Conservation (phyloP, 2,329 filamentous ascomycete genomes). For the Penicillium sp. region DNA sequence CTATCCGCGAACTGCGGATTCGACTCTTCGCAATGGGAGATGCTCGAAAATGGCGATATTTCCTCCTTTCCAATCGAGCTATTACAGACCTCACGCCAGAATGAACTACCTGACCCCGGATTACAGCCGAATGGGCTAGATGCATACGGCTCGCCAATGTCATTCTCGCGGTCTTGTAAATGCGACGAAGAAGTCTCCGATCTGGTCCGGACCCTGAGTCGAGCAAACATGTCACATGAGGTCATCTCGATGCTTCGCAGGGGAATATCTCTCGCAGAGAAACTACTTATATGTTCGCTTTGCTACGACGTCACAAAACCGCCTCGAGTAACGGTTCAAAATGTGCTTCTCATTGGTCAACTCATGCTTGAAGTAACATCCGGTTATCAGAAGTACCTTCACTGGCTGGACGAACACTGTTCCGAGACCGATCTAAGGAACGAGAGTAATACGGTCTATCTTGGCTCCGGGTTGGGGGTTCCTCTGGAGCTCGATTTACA, state of each 20-base stretch:
- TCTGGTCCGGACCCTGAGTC: conserved; percentile 18
- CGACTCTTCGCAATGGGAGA: conserved; percentile 17
- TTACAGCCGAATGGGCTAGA: conserved; percentile 3
- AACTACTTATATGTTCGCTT: conserved; percentile 23
- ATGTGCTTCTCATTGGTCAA: conserved; percentile 29
- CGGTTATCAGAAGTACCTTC: conserved; percentile 26
- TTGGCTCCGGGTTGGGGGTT: conserved; percentile 12
- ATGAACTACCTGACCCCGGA: neutral
- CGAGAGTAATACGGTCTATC: conserved; percentile 10
- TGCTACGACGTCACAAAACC: conserved; percentile 32
- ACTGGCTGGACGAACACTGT: conserved; percentile 25
- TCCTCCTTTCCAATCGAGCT: conserved; percentile 18
- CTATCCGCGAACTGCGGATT: conserved; percentile 21
- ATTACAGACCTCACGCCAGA: conserved; percentile 6
- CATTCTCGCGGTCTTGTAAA: conserved; percentile 21
- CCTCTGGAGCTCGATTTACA: conserved; percentile 10
- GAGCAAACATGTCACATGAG: conserved; percentile 19
- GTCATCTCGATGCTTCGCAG: conserved; percentile 20
- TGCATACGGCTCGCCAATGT: conserved; percentile 15
- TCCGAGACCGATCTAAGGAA: conserved; percentile 11
- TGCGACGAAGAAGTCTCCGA: conserved; percentile 24
- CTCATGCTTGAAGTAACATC: conserved; percentile 28
- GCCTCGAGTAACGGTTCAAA: conserved; percentile 28
- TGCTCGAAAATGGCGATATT: conserved; percentile 16
- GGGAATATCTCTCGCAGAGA: conserved; percentile 17